These are phyloP conservation scores for Pyrenophora teres DNA, from an alignment of 2,329 filamentous ascomycete genomes.

Conservation along the genomic window DNA sequence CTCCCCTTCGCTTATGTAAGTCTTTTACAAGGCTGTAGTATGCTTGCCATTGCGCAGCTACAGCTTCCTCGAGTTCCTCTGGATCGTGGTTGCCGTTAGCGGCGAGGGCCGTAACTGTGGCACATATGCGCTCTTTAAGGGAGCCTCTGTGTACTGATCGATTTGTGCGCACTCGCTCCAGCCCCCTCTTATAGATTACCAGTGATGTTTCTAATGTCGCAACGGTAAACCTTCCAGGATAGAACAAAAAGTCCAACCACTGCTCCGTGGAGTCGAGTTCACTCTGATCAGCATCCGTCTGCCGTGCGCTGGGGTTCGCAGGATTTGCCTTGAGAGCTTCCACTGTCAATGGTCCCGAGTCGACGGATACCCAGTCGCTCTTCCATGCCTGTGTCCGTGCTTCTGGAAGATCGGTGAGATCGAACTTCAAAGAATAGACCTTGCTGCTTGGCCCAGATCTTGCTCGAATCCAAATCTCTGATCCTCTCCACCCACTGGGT, in stretches of 20 bases:
- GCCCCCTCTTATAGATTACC: conserved; percentile 74
- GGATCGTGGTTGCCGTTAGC: conserved; percentile 71
- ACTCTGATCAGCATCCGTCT: conserved; percentile 31
- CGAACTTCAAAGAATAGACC: conserved; percentile 74
- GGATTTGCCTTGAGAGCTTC: conserved; percentile 48
- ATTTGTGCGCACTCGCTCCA: conserved; percentile 39
- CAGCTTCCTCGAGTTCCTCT: conserved; percentile 72
- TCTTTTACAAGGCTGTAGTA: conserved; percentile 87
- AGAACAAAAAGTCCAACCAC: conserved; percentile 84
- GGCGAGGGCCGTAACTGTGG: conserved; percentile 71
- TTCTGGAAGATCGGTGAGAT: conserved; percentile 64
- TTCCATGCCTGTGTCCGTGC: conserved; percentile 73
- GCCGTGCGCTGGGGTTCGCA: conserved; percentile 46
- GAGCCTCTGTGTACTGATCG: conserved; percentile 52
- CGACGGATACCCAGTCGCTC: conserved; percentile 53
- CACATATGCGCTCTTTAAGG: conserved; percentile 76
- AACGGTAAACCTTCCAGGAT: conserved; percentile 78
- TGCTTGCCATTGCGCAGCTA: conserved; percentile 83
- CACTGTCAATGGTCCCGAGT: conserved; percentile 48
- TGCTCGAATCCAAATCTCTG: conserved; percentile 55
- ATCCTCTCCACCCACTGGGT: conserved; percentile 44
- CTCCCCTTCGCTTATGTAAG: conserved; percentile 82
- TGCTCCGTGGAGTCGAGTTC: conserved; percentile 68
- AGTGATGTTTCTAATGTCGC: conserved; percentile 83
- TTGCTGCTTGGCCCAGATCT: conserved; percentile 63